These are phyloP conservation scores for Millerago galiae DNA, from an alignment of 805 yeast genomes.

Conservation along the genomic window DNA sequence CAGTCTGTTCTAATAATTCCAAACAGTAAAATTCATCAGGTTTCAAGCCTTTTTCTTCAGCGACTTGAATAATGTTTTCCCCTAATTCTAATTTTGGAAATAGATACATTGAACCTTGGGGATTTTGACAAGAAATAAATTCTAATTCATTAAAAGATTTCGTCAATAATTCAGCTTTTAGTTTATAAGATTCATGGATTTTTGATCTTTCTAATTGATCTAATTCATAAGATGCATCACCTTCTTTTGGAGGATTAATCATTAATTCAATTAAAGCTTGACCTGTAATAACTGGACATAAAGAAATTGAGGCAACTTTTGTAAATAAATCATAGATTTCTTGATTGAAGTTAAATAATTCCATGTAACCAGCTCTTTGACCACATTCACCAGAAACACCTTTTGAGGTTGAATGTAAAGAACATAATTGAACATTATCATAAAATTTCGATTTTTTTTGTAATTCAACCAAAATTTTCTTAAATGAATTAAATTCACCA, in stretches of 20 bases:
- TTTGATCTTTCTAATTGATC: constrained; percentile 56
- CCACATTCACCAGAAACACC: constrained; percentile 99
- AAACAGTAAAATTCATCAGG: constrained; percentile 90
- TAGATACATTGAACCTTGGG: constrained; percentile 97
- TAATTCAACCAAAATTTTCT: constrained; percentile 65
- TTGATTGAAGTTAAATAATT: constrained; percentile 69
- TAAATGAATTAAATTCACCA: constrained; percentile 80
- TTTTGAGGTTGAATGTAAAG: constrained; percentile 95
- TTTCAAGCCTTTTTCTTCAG: constrained; percentile 46
- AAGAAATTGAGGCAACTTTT: constrained; percentile 83
- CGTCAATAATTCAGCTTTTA: constrained; percentile 60
- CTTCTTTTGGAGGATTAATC: constrained; percentile 83
- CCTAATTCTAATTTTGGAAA: constrained; percentile 76
- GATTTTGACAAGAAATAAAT: constrained; percentile 79
- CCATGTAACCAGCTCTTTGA: constrained; percentile 99
- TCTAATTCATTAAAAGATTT: constrained; percentile 71
- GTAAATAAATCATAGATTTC: constrained; percentile 66
- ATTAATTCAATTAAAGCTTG: constrained; percentile 90
- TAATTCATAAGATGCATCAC: constrained; percentile 65
- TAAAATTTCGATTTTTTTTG: constrained; percentile 51
- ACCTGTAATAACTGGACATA: constrained; percentile 93
- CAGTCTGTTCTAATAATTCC: constrained; percentile 76
- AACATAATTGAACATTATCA: constrained; percentile 77
- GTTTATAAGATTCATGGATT: constrained; percentile 56
- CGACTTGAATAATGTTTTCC: constrained; percentile 53